Percentiles rank a stretch among this genome's conserved stretches.
Conservation (phyloP, 345 rosid genomes). For the Eucalyptus regnans region DNA sequence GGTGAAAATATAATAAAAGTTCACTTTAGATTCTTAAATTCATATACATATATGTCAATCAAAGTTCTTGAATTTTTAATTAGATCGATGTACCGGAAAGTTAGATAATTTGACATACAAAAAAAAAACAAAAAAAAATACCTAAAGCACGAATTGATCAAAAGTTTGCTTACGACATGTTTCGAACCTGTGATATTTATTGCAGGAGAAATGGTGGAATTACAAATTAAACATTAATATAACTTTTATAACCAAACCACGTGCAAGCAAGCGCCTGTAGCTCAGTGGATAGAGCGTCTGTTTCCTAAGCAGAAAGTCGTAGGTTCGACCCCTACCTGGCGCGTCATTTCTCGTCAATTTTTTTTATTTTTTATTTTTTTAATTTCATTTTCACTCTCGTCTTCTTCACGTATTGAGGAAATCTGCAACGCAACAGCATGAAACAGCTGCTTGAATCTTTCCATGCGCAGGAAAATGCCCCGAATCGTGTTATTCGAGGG, state of each 20-base stretch:
- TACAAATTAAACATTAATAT: fast-evolving
- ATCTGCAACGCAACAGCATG: not conserved
- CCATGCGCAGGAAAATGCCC: not conserved
- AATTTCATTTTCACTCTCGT: not conserved
- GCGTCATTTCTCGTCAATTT: slow-evolving; percentile 3
- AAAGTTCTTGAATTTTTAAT: not conserved
- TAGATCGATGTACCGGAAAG: not conserved
- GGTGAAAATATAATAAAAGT: not conserved
- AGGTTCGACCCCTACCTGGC: slow-evolving; percentile 96
- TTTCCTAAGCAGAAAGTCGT: slow-evolving; percentile 96
- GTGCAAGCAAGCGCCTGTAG: slow-evolving; percentile 37
- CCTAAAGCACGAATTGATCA: not conserved
- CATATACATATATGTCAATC: not conserved
- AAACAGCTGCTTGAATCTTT: not conserved
- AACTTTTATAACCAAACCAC: fast-evolving
- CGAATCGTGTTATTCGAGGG: not conserved
- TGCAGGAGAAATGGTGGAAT: too few relatives aligned
- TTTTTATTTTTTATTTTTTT: not conserved
- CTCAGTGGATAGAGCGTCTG: slow-evolving; percentile 99
- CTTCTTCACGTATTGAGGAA: not conserved
- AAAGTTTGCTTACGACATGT: not conserved
- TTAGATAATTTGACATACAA: not conserved
- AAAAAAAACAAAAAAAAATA: not conserved
- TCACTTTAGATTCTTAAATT: not conserved
- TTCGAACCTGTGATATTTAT: not conserved